Percentiles rank a stretch among this genome's conserved stretches.
Evolutionary conservation across 352 stramenopile species (phyloP).

Genomic region (Phytophthora hibernalis): DNA sequence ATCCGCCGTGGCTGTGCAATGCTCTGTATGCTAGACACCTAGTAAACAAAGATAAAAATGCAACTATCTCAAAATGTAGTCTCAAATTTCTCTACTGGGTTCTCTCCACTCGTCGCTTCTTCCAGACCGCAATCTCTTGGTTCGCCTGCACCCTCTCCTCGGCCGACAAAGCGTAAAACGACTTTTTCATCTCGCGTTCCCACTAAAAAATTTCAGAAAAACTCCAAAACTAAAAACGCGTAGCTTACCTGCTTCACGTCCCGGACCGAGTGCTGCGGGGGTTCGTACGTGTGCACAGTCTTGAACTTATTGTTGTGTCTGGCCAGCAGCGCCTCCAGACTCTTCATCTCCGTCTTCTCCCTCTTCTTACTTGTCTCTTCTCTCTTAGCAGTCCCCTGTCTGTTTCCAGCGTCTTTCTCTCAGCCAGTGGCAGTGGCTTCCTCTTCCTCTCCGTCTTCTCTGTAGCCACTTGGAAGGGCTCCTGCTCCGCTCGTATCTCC

Average conservation of each 20-base stretch:
- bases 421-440: constrained; percentile 28
- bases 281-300: constrained; percentile 73
- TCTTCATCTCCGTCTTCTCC: constrained; percentile 49
- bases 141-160: constrained; percentile 72
- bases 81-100: constrained; percentile 20
- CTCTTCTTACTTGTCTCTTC: constrained; percentile 11
- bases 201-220: constrained; percentile 46
- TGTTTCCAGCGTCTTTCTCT: constrained; percentile 26
- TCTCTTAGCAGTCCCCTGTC: too few species aligned
- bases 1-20: constrained; percentile 94
- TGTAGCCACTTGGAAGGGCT: constrained; percentile 31
- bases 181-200: constrained; percentile 71
- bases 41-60: constrained; percentile 32
- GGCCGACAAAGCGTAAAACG: constrained; percentile 72
- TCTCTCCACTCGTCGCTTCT: constrained; percentile 29
- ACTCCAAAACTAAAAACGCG: background rate
- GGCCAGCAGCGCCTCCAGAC: constrained; percentile 63
- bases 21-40: constrained; percentile 95
- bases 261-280: constrained; percentile 77
- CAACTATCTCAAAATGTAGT: background rate
- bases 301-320: constrained; percentile 88
- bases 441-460: constrained; percentile 9
- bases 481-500: constrained; percentile 25
- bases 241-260: constrained; percentile 69
- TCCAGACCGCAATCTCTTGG: constrained; percentile 67